These are phyloP conservation scores for Bromus sterilis DNA, from an alignment of 176 grass and related monocot genomes.

Conservation along the genomic window DNA sequence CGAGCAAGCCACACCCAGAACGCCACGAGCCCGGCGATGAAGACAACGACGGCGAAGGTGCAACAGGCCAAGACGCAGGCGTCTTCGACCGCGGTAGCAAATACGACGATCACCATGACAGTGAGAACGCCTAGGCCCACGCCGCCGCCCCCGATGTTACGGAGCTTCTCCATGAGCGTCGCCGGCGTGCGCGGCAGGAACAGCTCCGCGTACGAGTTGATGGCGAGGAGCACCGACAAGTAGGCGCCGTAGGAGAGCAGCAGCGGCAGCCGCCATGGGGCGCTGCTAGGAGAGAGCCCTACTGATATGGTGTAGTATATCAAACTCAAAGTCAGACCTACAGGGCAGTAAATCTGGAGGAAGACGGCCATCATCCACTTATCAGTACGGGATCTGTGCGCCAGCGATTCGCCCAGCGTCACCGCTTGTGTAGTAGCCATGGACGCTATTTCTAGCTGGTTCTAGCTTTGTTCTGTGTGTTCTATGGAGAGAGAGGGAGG, in stretches of 20 bases:
- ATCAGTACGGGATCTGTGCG: too few species aligned
- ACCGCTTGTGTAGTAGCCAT: too few species aligned
- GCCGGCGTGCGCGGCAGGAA: background rate
- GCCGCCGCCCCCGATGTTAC: background rate
- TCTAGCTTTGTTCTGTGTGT: too few species aligned
- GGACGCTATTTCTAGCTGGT: too few species aligned
- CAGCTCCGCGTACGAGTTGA: background rate
- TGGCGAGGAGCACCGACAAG: background rate
- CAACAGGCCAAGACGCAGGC: background rate
- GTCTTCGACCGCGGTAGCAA: background rate
- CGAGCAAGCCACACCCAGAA: conserved; percentile 2
- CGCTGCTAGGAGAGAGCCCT: background rate
- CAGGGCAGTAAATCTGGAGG: too few species aligned
- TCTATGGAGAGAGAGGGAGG: too few species aligned
- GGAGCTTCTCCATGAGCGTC: background rate
- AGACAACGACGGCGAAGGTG: background rate
- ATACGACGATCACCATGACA: background rate
- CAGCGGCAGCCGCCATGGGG: background rate
- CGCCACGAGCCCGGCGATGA: background rate
- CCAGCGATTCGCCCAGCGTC: too few species aligned
- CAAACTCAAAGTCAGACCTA: too few species aligned
- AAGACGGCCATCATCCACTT: too few species aligned
- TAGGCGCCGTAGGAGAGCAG: background rate
- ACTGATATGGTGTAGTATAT: too few species aligned
- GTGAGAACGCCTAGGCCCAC: background rate